A percentile compares a stretch with the other conserved stretches of the same genome.
Conservation (phyloP, 2,329 filamentous ascomycete species). For the Phialophora expanda region DNA sequence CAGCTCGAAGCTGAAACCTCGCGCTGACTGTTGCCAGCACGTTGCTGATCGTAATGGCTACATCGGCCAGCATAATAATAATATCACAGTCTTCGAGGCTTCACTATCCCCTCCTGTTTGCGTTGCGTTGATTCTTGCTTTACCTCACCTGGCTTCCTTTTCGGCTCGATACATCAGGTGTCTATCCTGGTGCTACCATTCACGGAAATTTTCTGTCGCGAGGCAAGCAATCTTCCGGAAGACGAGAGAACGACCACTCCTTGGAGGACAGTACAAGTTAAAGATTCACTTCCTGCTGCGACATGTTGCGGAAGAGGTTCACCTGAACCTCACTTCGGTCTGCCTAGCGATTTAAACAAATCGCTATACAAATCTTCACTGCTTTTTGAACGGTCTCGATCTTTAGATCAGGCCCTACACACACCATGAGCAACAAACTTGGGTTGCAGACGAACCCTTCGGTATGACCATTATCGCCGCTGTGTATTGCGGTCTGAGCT, state of each 20-base stretch:
- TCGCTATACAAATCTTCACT: neutral
- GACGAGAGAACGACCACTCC: no score
- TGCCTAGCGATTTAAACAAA: constrained; percentile 4
- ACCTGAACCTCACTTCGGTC: neutral
- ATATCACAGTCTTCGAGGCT: constrained; percentile 3
- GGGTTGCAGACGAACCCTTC: constrained; percentile 21
- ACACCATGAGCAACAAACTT: constrained; percentile 20
- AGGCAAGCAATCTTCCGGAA: constrained; percentile 3
- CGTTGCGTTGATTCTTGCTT: constrained; percentile 11
- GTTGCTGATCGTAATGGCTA: constrained; percentile 14
- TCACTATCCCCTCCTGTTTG: constrained; percentile 6
- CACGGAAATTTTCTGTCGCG: constrained; percentile 1
- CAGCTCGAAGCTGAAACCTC: constrained; percentile 35
- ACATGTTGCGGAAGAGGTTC: constrained; percentile 20
- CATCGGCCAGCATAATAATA: constrained; percentile 12
- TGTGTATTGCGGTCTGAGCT: neutral
- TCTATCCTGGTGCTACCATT: constrained; percentile 13
- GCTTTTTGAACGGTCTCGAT: neutral
- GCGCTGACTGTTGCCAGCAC: constrained; percentile 28
- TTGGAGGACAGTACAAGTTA: constrained; percentile 2
- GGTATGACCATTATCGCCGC: constrained; percentile 14
- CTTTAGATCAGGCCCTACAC: neutral
- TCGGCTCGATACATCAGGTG: constrained; percentile 3
- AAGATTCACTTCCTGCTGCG: constrained; percentile 4
- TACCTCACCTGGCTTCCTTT: constrained; percentile 4